A percentile compares a stretch with the other conserved stretches of the same genome.
Conservation (phyloP, 2,329 filamentous ascomycete species). For the Tolypocladium guangdongense region DNA sequence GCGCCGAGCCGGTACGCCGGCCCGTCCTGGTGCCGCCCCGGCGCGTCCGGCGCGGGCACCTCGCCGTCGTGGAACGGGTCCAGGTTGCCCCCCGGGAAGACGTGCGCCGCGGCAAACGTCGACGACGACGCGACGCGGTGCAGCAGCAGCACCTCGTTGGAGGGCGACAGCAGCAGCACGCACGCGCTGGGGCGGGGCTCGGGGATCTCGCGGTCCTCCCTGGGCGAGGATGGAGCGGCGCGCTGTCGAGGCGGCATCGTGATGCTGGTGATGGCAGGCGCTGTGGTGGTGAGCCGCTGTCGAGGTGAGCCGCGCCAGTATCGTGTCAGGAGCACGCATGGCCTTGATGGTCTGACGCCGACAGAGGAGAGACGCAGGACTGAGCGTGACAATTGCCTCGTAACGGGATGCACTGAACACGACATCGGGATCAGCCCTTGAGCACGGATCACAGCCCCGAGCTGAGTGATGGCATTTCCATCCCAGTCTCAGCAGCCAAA, state of each 20-base stretch:
- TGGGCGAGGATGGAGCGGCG: conserved; percentile 4
- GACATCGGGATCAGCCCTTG: background rate
- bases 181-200: conserved; percentile 58
- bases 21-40: conserved; percentile 57
- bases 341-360: background rate
- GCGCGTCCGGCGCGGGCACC: conserved; percentile 33
- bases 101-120: conserved; percentile 83
- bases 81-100: conserved; percentile 87
- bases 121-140: conserved; percentile 74
- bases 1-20: conserved; percentile 70
- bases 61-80: conserved; percentile 65
- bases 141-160: conserved; percentile 79
- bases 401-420: background rate
- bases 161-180: conserved; percentile 73
- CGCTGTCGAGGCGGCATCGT: background rate
- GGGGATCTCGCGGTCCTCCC: conserved; percentile 15
- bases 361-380: background rate
- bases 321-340: background rate
- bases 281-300: background rate
- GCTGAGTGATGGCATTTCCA: conserved; percentile 5
- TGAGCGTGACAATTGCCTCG: background rate
- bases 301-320: background rate
- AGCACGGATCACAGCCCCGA: background rate
- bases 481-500: too few species aligned
- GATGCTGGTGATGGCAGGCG: conserved; percentile 1